Conservation (phyloP, 208 protist species). For the Leishmania arabica region DNA sequence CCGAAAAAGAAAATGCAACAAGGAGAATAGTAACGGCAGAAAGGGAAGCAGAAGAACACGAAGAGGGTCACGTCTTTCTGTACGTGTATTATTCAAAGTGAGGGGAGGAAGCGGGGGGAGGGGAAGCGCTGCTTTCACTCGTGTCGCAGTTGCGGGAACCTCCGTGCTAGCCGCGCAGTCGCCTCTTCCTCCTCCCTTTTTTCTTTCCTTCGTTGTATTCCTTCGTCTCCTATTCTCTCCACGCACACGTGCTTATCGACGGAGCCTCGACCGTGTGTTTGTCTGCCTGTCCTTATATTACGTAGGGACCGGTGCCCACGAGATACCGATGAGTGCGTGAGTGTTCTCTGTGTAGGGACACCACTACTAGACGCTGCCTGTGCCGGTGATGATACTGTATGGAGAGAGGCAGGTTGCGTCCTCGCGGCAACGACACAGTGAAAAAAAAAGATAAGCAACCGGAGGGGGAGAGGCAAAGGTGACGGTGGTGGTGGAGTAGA, state of each 20-base stretch:
- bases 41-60: background rate
- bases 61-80: background rate
- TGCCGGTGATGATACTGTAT: background rate
- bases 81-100: background rate
- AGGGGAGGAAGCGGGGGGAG: background rate
- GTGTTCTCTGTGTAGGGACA: background rate
- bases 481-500: background rate
- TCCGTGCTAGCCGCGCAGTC: background rate
- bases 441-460: background rate
- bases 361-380: background rate
- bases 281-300: background rate
- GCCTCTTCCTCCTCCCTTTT: background rate
- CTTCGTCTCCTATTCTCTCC: background rate
- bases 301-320: background rate
- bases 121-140: background rate
- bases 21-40: background rate
- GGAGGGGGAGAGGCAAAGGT: background rate
- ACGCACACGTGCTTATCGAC: background rate
- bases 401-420: background rate
- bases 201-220: background rate
- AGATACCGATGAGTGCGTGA: background rate
- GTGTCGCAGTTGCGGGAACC: background rate
- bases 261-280: background rate
- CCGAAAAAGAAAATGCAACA: background rate
- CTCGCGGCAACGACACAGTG: background rate